Base-by-base conservation (phyloP, 2,329 filamentous ascomycete genomes). In the Nemania bipapillata region DNA sequence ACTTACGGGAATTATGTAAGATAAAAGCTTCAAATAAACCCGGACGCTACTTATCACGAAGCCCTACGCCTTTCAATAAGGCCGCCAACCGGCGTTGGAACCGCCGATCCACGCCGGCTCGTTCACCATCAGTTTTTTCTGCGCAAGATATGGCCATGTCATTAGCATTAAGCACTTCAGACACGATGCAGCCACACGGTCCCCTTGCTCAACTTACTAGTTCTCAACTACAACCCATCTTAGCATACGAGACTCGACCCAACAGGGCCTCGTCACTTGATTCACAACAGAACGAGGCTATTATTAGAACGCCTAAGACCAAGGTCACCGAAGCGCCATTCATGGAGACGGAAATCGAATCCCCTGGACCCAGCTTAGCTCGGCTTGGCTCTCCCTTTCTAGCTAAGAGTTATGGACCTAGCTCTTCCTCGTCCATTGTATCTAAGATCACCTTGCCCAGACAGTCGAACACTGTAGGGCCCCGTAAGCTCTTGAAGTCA, bases 101-200 rank as follows among this genome's bases (percentile, higher is more conserved):
- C 68, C 82, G 85, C 47, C 83, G 84, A 58, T 81, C 81, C 32
- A 84, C 83, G 12, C 83, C 86, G 2, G 81, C 80, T 24, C 81
- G 81, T 32, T 82, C 82, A 59, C 69, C 81, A 3, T 84, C 84
- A 1, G 79, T 86, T 11, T 91, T 91, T 75, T 87, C 84, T 1
- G 86, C 85, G 11, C 84, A 86, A 47, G 89, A 90, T 70, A 89
- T 91, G 84, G 83, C 85, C 49, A 80, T 90, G 74, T 91, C 89
- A 11, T 81, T 91, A 60, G 83, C 85, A 1, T 80, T 90, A 32
- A 89, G 87, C 79, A 91, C 89, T 0, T 85, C 89, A 1, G 87
- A 90, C 49, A 85, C 85, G 1, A 91, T 91, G 89, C 86, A 90
- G 72, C 86, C 85, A 0, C 81, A 86, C 61, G 89, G 87, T 2